These are phyloP conservation scores for Clonostachys rhizophaga DNA, from an alignment of 2,329 filamentous ascomycete species.

Conservation along the genomic window DNA sequence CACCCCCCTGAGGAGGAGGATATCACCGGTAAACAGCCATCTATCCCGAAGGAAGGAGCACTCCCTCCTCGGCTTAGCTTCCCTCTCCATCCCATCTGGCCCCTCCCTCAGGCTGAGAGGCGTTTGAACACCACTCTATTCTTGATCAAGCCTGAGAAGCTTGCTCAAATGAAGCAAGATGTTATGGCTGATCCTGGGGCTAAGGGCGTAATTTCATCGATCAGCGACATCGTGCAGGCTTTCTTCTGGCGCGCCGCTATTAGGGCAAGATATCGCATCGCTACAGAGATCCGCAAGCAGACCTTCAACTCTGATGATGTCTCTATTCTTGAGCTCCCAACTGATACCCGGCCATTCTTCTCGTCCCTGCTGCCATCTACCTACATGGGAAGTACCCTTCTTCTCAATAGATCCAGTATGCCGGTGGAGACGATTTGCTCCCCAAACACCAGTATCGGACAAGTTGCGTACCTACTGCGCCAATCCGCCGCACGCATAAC, in stretches of 20 bases:
- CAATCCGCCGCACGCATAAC: constrained; percentile 15
- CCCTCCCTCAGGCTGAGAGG: constrained; percentile 16
- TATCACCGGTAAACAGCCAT: neutral
- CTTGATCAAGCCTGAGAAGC: constrained; percentile 18
- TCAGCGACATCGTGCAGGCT: constrained; percentile 31
- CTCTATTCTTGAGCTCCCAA: constrained; percentile 25
- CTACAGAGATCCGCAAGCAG: constrained; percentile 9
- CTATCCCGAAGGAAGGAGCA: neutral
- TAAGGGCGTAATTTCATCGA: constrained; percentile 15
- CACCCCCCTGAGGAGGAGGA: constrained; percentile 4
- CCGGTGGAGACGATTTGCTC: constrained; percentile 16
- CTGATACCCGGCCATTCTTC: constrained; percentile 20
- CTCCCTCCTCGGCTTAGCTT: constrained; percentile 14
- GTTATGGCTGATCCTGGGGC: constrained; percentile 13
- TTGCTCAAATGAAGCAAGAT: constrained; percentile 19
- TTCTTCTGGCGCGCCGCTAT: constrained; percentile 30
- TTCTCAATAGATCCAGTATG: constrained; percentile 17
- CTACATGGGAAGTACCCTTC: constrained; percentile 18
- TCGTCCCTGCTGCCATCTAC: constrained; percentile 16
- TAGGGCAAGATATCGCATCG: constrained; percentile 23
- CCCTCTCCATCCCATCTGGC: constrained; percentile 18
- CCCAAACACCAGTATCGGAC: constrained; percentile 12
- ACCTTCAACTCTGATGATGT: constrained; percentile 11
- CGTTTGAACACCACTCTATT: constrained; percentile 20
- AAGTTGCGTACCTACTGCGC: constrained; percentile 14